These are phyloP conservation scores for Leishmania turanica DNA, from an alignment of 208 protist species.

Conservation along the genomic window DNA sequence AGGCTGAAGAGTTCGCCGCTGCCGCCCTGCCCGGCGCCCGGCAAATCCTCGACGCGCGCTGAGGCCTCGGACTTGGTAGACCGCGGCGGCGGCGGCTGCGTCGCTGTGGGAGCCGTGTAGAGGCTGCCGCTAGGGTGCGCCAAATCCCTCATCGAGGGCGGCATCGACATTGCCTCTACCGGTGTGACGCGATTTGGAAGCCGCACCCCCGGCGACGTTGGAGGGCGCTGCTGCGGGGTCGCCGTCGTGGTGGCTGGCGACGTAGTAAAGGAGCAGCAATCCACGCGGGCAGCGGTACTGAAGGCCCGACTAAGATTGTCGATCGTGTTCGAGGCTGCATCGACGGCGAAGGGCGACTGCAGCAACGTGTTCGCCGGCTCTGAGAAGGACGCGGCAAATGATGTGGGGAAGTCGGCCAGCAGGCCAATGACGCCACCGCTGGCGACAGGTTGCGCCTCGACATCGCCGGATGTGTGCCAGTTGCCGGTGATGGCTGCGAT, in stretches of 20 bases:
- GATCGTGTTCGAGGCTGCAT: slow-evolving; percentile 19
- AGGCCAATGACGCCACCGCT: slow-evolving; percentile 9
- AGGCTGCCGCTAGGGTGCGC: neutral
- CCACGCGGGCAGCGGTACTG: slow-evolving; percentile 30
- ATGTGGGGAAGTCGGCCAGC: slow-evolving; percentile 31
- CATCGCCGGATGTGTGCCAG: slow-evolving; percentile 35
- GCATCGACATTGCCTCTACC: slow-evolving; percentile 19
- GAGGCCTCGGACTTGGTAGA: slow-evolving; percentile 10
- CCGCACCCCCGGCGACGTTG: slow-evolving; percentile 16
- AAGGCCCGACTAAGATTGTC: slow-evolving; percentile 34
- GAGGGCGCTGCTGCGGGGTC: slow-evolving; percentile 27
- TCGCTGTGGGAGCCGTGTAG: neutral
- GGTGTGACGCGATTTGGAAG: slow-evolving; percentile 15
- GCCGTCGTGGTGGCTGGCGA: slow-evolving; percentile 21
- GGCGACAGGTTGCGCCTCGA: slow-evolving; percentile 4
- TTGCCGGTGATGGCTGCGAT: slow-evolving; percentile 23
- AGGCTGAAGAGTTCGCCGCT: slow-evolving; percentile 18
- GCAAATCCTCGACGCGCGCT: slow-evolving; percentile 7
- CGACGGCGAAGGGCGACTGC: slow-evolving; percentile 16
- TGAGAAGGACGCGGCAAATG: slow-evolving; percentile 29
- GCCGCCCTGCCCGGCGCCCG: neutral
- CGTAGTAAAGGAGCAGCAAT: slow-evolving; percentile 25
- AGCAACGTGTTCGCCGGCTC: slow-evolving; percentile 17
- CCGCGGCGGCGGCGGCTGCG: slow-evolving; percentile 13
- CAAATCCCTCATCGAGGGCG: slow-evolving; percentile 9